Conservation (phyloP, 139 green algal genomes). For the Prasinococcaceae sp. region DNA sequence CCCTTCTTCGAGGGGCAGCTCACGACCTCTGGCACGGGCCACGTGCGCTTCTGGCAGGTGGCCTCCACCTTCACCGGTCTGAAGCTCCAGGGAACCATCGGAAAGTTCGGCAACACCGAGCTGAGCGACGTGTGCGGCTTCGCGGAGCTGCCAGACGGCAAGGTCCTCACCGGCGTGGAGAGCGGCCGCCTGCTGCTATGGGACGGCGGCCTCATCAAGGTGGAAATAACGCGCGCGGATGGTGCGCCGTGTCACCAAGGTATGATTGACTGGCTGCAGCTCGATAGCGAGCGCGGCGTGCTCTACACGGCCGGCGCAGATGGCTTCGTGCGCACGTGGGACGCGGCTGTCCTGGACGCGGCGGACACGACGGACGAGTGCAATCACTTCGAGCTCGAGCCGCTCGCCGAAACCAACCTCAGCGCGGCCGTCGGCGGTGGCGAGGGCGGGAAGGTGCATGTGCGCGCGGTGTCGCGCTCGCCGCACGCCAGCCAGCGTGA, state of each 20-base stretch:
- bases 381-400: slow-evolving; percentile 13
- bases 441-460: slow-evolving; percentile 9
- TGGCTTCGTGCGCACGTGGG: slow-evolving; percentile 52
- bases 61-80: slow-evolving; percentile 73
- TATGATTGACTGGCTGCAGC: slow-evolving; percentile 40
- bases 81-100: slow-evolving; percentile 57
- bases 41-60: slow-evolving; percentile 81
- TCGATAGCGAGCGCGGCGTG: slow-evolving; percentile 18
- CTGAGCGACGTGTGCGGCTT: slow-evolving; percentile 53
- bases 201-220: slow-evolving; percentile 63
- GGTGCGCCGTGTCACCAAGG: slow-evolving; percentile 49
- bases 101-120: slow-evolving; percentile 63
- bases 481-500: no score
- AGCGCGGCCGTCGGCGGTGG: slow-evolving; percentile 6
- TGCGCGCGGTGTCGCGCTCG: slow-evolving; percentile 27
- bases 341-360: slow-evolving; percentile 17
- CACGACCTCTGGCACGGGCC: slow-evolving; percentile 50
- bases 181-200: slow-evolving; percentile 56
- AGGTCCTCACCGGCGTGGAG: slow-evolving; percentile 55
- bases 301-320: slow-evolving; percentile 50
- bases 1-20: slow-evolving; percentile 43
- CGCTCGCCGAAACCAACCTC: slow-evolving; percentile 19
- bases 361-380: slow-evolving; percentile 21
- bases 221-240: slow-evolving; percentile 26
- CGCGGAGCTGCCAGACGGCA: slow-evolving; percentile 58